phyloP scores from a whole-genome alignment of 2,329 filamentous ascomycete species.

The Cordyceps fumosorosea region DNA sequence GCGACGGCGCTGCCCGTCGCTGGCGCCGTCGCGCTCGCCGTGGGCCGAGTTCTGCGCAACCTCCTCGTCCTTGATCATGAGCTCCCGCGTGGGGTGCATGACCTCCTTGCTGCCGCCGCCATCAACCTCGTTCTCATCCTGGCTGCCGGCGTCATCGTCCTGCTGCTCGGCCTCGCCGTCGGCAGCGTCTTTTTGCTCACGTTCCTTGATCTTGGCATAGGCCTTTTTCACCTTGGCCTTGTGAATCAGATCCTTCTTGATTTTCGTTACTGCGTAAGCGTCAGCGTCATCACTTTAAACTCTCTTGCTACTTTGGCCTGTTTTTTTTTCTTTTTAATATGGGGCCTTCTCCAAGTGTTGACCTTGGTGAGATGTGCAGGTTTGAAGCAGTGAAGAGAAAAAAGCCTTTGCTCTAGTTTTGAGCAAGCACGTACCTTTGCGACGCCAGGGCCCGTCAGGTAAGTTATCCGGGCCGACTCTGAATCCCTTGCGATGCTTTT shows the following conservation, averaged over 20 bases:
- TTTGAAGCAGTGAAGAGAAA: neutral
- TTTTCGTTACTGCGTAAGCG: slow-evolving; percentile 62
- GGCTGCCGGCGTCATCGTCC: slow-evolving; percentile 2
- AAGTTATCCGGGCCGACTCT: slow-evolving; percentile 82
- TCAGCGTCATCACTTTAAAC: slow-evolving; percentile 3
- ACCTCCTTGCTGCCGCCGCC: slow-evolving; percentile 12
- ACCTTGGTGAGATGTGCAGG: neutral
- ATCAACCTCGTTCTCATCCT: slow-evolving; percentile 19
- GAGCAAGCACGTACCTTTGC: slow-evolving; percentile 51
- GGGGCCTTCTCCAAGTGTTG: neutral
- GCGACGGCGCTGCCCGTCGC: slow-evolving; percentile 29
- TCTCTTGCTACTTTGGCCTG: too few species aligned
- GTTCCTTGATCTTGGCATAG: slow-evolving; percentile 76
- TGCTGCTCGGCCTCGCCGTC: slow-evolving; percentile 14
- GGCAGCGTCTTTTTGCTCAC: slow-evolving; percentile 25
- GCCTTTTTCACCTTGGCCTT: slow-evolving; percentile 91
- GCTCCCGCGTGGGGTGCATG: slow-evolving; percentile 32
- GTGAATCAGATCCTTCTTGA: slow-evolving; percentile 82
- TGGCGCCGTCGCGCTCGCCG: slow-evolving; percentile 13
- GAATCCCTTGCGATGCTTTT: slow-evolving; percentile 65
- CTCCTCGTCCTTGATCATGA: slow-evolving; percentile 34
- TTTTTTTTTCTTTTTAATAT: neutral
- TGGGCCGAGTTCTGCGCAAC: slow-evolving; percentile 26
- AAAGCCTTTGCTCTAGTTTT: too few species aligned
- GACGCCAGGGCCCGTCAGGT: slow-evolving; percentile 79